Evolutionary conservation across 2,329 filamentous ascomycete genomes (phyloP).

Genomic region (Samsoniella hepiali): DNA sequence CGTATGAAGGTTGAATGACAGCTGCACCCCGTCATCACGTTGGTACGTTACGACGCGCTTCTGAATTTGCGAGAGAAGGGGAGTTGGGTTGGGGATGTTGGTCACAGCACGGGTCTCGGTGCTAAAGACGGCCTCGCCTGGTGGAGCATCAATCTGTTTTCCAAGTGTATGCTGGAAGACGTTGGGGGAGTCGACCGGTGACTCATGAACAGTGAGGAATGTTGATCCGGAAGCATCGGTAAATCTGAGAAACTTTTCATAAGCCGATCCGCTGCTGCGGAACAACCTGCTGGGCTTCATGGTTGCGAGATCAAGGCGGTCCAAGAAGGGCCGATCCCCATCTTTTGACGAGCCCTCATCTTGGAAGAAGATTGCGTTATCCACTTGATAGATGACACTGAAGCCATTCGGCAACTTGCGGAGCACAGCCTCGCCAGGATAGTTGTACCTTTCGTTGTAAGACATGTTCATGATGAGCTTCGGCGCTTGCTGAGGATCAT

Average conservation of each 20-base stretch:
- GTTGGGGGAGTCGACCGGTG: conserved; percentile 7
- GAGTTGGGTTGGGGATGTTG: conserved; percentile 33
- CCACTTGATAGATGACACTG: background rate
- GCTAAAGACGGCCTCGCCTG: conserved; percentile 5
- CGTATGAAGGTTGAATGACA: conserved; percentile 11
- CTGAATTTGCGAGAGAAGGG: conserved; percentile 50
- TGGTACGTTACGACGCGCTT: conserved; percentile 29
- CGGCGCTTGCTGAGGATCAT: conserved; percentile 1
- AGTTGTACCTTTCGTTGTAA: conserved; percentile 8
- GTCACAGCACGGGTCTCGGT: background rate
- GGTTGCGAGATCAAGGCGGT: conserved; percentile 5
- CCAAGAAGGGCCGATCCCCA: conserved; percentile 13
- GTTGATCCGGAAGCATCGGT: background rate
- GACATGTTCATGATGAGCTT: conserved; percentile 10
- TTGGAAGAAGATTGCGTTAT: background rate
- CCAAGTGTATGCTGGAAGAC: conserved; percentile 5
- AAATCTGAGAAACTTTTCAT: conserved; percentile 6
- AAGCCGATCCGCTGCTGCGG: conserved; percentile 12
- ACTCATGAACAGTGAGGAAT: conserved; percentile 11
- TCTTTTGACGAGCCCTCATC: conserved; percentile 4
- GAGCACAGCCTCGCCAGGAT: background rate
- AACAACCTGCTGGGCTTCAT: background rate
- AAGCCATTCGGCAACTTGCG: conserved; percentile 5
- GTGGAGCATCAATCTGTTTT: background rate
- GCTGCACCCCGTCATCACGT: conserved; percentile 9